A percentile compares a stretch with the other conserved stretches of the same genome.
Conservation (phyloP, 768 basidiomycete species). For the Austroboletus eburneus region DNA sequence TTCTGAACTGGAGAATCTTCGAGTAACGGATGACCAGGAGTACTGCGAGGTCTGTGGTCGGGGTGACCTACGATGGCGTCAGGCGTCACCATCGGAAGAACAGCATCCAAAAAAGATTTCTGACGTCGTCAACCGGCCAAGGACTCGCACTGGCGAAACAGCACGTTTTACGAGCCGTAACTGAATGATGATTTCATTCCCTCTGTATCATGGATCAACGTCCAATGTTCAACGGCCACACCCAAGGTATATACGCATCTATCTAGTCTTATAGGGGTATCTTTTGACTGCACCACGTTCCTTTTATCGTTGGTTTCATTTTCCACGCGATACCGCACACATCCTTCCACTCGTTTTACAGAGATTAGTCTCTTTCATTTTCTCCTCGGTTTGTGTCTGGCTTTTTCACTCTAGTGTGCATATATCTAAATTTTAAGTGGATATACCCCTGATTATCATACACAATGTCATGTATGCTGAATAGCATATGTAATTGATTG, state of each 20-base stretch:
- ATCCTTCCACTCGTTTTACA: slow-evolving; percentile 18
- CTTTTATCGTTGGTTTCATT: slow-evolving; percentile 29
- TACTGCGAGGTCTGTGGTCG: slow-evolving; percentile 64
- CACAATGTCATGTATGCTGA: slow-evolving; percentile 13
- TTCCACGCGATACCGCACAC: slow-evolving; percentile 22
- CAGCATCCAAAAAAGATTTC: slow-evolving; percentile 20
- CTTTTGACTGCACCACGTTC: slow-evolving; percentile 4
- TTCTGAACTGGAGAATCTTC: slow-evolving; percentile 59
- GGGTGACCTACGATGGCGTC: slow-evolving; percentile 28
- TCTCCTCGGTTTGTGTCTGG: slow-evolving; percentile 26
- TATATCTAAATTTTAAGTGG: slow-evolving; percentile 20
- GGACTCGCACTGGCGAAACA: slow-evolving; percentile 62
- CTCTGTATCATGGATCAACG: slow-evolving; percentile 16
- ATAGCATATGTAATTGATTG: slow-evolving; percentile 12
- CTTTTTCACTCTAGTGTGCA: slow-evolving; percentile 22
- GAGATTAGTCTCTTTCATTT: background rate
- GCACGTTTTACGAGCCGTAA: slow-evolving; percentile 55
- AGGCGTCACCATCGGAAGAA: slow-evolving; percentile 10
- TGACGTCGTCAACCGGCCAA: slow-evolving; percentile 57
- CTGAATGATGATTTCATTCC: slow-evolving; percentile 12
- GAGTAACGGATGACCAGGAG: slow-evolving; percentile 35
- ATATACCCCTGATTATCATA: slow-evolving; percentile 18
- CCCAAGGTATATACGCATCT: slow-evolving; percentile 9
- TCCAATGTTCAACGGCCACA: no score
- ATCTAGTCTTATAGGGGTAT: slow-evolving; percentile 12